phyloP scores from a whole-genome alignment of 257 asterid genomes.

The Nicotiana sylvestris region DNA sequence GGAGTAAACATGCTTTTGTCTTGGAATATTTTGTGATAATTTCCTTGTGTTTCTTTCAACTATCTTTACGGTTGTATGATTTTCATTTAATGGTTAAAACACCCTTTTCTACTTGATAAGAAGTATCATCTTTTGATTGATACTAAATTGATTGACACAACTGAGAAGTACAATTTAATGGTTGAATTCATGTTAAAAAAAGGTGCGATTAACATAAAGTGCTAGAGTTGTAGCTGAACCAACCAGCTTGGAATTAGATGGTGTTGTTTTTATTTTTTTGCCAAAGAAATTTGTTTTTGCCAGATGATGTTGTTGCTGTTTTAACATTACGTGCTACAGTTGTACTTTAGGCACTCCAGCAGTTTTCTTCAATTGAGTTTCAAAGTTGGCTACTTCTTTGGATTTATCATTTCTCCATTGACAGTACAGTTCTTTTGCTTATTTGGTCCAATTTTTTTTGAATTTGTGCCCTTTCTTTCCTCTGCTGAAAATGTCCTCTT shows the following conservation, averaged over 20 bases:
- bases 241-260: not conserved
- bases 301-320: not conserved
- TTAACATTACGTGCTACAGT: not conserved
- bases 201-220: not conserved
- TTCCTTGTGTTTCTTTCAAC: not conserved
- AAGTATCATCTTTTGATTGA: not conserved
- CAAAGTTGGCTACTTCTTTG: constrained; percentile 5
- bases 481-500: not conserved
- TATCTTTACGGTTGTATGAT: not conserved
- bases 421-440: not conserved
- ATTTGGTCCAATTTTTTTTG: not conserved
- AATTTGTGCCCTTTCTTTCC: not conserved
- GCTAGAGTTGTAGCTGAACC: not conserved
- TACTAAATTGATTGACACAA: not conserved
- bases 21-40: not conserved
- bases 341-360: not conserved
- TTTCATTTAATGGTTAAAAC: constrained; percentile 1
- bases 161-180: constrained; percentile 5
- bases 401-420: not conserved
- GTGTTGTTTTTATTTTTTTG: not conserved
- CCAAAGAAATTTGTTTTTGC: not conserved
- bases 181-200: not conserved
- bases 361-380: not conserved
- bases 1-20: not conserved
- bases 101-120: not conserved